Conservation (phyloP, 2,329 filamentous ascomycete species). For the Tolypocladium endophyticum region DNA sequence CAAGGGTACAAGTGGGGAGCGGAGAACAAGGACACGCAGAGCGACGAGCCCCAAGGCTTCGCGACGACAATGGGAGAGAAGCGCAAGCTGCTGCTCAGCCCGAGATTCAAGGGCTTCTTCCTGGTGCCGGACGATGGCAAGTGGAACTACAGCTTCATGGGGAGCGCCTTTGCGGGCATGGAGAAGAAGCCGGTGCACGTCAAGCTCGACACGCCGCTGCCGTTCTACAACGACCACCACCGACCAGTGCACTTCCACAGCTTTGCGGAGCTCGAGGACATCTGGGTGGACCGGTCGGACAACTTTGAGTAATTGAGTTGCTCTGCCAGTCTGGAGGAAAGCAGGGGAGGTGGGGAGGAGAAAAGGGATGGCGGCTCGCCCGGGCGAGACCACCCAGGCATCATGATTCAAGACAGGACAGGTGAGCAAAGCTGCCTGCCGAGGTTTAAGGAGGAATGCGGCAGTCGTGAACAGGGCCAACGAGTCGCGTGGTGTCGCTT, state of each 20-base stretch:
- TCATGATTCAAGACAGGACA: neutral
- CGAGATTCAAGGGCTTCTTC: conserved; percentile 93
- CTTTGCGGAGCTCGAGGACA: conserved; percentile 94
- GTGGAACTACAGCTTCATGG: conserved; percentile 99
- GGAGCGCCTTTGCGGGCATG: conserved; percentile 72
- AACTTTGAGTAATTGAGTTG: conserved; percentile 64
- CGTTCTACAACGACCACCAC: conserved; percentile 89
- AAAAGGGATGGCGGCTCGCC: neutral
- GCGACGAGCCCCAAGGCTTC: conserved; percentile 91
- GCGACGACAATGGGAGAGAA: conserved; percentile 88
- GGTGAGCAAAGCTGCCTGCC: neutral
- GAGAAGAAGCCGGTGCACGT: conserved; percentile 89
- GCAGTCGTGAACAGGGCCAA: neutral
- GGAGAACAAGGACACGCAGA: conserved; percentile 86
- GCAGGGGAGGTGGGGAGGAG: neutral
- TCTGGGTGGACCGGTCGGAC: conserved; percentile 87
- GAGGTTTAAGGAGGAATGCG: neutral
- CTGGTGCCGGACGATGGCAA: conserved; percentile 78
- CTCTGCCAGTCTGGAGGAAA: neutral
- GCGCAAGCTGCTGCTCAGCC: conserved; percentile 83
- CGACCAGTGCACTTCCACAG: conserved; percentile 92
- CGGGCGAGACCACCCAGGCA: neutral
- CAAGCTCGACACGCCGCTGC: conserved; percentile 81
- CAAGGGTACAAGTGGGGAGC: conserved; percentile 93
- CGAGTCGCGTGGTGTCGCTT: neutral